Base-by-base conservation (phyloP, 768 basidiomycete genomes). In the Trametes elegans region DNA sequence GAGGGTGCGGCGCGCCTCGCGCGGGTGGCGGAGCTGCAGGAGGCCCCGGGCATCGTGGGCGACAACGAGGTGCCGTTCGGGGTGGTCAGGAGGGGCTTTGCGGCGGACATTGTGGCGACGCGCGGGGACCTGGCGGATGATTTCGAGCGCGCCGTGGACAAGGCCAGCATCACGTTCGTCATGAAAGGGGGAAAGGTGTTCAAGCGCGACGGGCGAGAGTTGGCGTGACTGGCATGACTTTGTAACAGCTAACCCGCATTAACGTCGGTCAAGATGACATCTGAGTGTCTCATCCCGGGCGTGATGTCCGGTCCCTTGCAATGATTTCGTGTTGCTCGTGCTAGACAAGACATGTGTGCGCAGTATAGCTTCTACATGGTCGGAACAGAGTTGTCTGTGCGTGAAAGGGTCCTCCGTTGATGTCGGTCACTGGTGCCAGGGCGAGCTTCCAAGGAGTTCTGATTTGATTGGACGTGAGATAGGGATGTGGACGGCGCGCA, bases 1-100 rank as follows among this genome's bases (percentile, higher is more conserved):
- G 53, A 39, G 10, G 70, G 71, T 3, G 48, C 41, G 11, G 61
- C 51, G 50, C 65, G 70, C 31, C 59, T 75, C 23, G 57, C 49
- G 4, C 40, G 60, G 42, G 61, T 71, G 38, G 60, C 64, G 14
- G 63, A 65, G 23, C 55, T 70, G 36, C 44, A 52, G 42, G 71
- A 62, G 53, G 66, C 60, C 40, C 55, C 65, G 45, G 57, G 61
- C 32, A 49, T 67, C 7, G 59, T 73, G 59, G 74, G 83, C 64
- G 72, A 79, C 57, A 79, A 73, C 48, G 81, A 75, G 14, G 74
- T 81, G 3, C 79, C 78, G 7, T 84, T 87, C 63, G 84, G 85
- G 2, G 75, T 66, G 35, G 62, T 85, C 31, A 69, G 69, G 47
- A 68, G 68, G 43, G 84, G 84, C 2, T 87, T 82, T 70, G 79